Evolutionary conservation across 164 flowering plant genomes (phyloP), one percentile per base, ranked within the genome.

Genomic region (Tinospora cordifolia): DNA sequence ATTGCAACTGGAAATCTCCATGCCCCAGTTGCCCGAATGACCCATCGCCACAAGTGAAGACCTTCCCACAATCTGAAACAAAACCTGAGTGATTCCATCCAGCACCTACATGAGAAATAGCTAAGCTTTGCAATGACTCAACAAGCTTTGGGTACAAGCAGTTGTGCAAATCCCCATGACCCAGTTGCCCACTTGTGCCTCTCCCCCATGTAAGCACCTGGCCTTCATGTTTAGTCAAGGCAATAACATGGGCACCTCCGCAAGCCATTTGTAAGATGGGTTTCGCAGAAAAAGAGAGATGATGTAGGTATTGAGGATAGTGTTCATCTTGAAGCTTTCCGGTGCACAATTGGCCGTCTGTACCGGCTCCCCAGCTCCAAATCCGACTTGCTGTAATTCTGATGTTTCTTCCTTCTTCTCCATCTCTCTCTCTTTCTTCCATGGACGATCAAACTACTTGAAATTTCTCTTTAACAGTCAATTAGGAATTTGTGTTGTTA

Each of bases 1-100:
- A 71, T 58, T 77, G 87, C 49, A 91, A 86, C 64, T 70, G 63
- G 70, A 69, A 78, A 79, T 91, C 91, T 46, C 93, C 97, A 78
- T 86, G 96, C 71, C 98, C 98, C 47, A 93, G 94, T 84, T 93
- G 98, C 68, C 98, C 98, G 83, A 91, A 91, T n/a, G 96, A 85
- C 38, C 97, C 98, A 81, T 93, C 97, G 26, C 98, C 98, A 79
- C 98, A 93, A 71, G 97, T 90, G 78, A 85, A 89, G 70, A 91
- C 73, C 66, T 74, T 25, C 51, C 98, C 93, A 36, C 30, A 54
- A 75, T 86, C 96, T 83, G 97, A 83, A 76, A 93, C 91, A 80
- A 93, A 91, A 0, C 92, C 95, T 44, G 98, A 90, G 75, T 93
- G 97, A 76, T 83, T 89, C 98, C 98, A 93, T 14, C 98, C 98